Conservation (phyloP, 1,284 basidiomycete genomes). For the Apiotrichum veenhuisii region DNA sequence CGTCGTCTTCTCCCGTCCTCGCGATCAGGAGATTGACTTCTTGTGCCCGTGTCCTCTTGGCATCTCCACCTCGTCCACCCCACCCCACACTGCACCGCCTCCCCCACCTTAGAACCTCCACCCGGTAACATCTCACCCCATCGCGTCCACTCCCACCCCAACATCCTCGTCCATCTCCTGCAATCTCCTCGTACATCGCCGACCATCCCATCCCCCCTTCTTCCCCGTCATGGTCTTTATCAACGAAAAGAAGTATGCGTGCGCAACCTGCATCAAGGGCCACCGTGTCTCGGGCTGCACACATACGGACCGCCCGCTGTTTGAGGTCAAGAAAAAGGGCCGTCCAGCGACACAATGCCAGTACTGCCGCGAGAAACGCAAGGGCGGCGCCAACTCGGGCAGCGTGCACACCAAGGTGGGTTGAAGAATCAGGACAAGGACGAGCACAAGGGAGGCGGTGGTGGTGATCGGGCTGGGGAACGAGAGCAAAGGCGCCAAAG, state of each 20-base stretch:
- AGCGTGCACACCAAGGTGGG: conserved; percentile 43
- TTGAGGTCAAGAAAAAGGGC: conserved; percentile 76
- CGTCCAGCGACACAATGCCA: conserved; percentile 73
- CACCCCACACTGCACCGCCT: too few species aligned
- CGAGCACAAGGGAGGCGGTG: neutral
- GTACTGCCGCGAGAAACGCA: conserved; percentile 69
- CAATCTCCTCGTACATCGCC: neutral
- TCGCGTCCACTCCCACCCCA: neutral
- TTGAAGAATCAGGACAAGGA: neutral
- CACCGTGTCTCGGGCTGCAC: conserved; percentile 73
- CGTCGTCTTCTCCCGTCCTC: too few species aligned
- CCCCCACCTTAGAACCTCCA: neutral
- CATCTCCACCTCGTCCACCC: too few species aligned
- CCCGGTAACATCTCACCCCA: neutral
- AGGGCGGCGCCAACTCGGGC: conserved; percentile 50
- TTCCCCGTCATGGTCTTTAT: conserved; percentile 59
- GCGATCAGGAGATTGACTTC: too few species aligned
- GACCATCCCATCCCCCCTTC: neutral
- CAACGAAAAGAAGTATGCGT: conserved; percentile 65
- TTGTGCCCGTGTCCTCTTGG: too few species aligned
- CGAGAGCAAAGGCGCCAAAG: neutral
- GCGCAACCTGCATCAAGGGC: conserved; percentile 77
- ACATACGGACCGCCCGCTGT: conserved; percentile 69
- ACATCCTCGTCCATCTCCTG: neutral
- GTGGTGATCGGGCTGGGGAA: neutral